phyloP scores from a whole-genome alignment of 2,329 filamentous ascomycete species.

The Hypoxylon sp. region DNA sequence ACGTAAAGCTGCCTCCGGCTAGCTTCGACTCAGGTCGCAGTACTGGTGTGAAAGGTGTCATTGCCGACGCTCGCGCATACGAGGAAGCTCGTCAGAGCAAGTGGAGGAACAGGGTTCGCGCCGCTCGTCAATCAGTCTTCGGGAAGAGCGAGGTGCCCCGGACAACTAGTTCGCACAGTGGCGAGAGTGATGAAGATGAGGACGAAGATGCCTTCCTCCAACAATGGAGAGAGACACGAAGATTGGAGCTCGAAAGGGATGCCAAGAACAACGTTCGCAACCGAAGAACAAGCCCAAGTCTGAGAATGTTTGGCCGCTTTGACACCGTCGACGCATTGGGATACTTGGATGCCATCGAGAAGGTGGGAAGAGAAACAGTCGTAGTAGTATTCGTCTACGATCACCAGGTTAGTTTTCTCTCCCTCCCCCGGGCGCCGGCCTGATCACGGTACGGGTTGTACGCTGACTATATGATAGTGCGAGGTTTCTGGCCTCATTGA shows the following conservation, averaged over 20 bases:
- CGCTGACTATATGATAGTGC: slow-evolving; percentile 69
- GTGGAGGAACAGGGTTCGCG: slow-evolving; percentile 67
- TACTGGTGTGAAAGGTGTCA: slow-evolving; percentile 89
- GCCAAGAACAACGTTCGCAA: slow-evolving; percentile 69
- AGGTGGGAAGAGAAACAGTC: slow-evolving; percentile 82
- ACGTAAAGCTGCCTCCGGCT: slow-evolving; percentile 73
- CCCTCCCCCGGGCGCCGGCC: background rate
- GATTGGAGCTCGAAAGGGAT: slow-evolving; percentile 81
- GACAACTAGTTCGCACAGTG: slow-evolving; percentile 54
- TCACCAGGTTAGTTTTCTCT: slow-evolving; percentile 74
- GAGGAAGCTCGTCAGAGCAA: slow-evolving; percentile 74
- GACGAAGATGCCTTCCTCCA: slow-evolving; percentile 87
- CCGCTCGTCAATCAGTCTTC: slow-evolving; percentile 70
- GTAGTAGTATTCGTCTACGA: slow-evolving; percentile 97
- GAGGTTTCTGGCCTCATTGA: slow-evolving; percentile 85
- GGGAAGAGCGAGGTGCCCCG: slow-evolving; percentile 59
- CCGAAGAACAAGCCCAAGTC: slow-evolving; percentile 81
- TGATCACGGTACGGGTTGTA: slow-evolving; percentile 43
- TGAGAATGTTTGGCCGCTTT: slow-evolving; percentile 82
- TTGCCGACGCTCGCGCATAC: slow-evolving; percentile 85
- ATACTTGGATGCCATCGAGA: slow-evolving; percentile 97
- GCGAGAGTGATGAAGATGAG: slow-evolving; percentile 66
- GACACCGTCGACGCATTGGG: slow-evolving; percentile 90
- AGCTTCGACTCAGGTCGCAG: slow-evolving; percentile 78
- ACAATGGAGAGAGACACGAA: slow-evolving; percentile 85